Evolutionary conservation across 2,329 filamentous ascomycete genomes (phyloP).

Genomic region (Fusarium illudens): DNA sequence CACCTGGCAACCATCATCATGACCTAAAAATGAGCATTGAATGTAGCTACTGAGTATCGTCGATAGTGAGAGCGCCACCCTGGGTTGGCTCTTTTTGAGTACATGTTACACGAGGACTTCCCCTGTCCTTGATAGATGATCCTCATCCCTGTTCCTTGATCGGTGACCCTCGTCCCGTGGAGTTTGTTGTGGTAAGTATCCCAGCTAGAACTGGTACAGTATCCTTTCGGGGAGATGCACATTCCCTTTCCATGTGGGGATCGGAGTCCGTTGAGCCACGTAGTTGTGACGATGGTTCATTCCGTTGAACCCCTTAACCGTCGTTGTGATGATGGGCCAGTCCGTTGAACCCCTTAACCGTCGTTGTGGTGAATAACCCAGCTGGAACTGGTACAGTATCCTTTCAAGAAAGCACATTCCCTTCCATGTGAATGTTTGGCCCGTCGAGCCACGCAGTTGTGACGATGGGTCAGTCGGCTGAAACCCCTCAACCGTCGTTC

Average conservation of each 20-base stretch:
- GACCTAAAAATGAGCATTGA: not conserved
- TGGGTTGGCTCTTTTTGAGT: not conserved
- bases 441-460: not conserved
- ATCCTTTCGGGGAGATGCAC: not conserved
- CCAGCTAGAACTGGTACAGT: not conserved
- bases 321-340: too few relatives aligned
- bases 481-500: not conserved
- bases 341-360: too few relatives aligned
- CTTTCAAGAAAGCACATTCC: not conserved
- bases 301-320: not conserved
- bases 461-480: not conserved
- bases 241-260: not conserved
- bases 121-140: not conserved
- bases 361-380: not conserved
- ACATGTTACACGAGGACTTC: not conserved
- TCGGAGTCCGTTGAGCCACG: not conserved
- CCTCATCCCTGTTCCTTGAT: not conserved
- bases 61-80: not conserved
- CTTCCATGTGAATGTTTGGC: not conserved
- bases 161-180: not conserved
- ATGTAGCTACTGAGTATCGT: not conserved
- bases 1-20: not conserved
- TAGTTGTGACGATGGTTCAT: not conserved
- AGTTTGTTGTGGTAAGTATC: not conserved
- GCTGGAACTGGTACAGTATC: not conserved